phyloP scores from a whole-genome alignment of 1,284 basidiomycete genomes.

The Marasmius oreades region DNA sequence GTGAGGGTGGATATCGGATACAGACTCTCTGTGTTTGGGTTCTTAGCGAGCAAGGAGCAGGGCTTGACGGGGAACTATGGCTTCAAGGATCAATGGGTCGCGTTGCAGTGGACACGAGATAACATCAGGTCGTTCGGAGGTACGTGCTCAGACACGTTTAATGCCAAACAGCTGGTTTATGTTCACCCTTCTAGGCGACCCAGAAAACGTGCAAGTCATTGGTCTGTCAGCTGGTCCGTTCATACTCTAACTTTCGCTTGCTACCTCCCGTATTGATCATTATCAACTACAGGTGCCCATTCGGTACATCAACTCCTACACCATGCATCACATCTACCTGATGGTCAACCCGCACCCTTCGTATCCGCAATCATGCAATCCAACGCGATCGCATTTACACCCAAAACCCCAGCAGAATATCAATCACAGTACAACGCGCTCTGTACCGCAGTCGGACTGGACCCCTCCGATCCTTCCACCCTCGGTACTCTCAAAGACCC shows the following conservation, averaged over 20 bases:
- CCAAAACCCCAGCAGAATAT: slow-evolving; percentile 56
- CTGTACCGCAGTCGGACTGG: slow-evolving; percentile 49
- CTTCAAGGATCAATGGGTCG: slow-evolving; percentile 76
- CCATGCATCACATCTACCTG: slow-evolving; percentile 61
- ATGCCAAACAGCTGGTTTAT: neutral
- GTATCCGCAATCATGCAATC: slow-evolving; percentile 64
- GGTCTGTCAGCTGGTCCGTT: slow-evolving; percentile 66
- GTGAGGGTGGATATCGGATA: slow-evolving; percentile 74
- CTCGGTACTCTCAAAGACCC: slow-evolving; percentile 51
- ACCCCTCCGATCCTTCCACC: slow-evolving; percentile 45
- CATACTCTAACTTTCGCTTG: neutral
- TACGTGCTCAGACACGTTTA: slow-evolving; percentile 17
- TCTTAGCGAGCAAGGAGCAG: slow-evolving; percentile 61
- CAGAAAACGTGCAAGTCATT: slow-evolving; percentile 54
- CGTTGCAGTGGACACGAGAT: slow-evolving; percentile 54
- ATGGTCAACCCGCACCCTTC: slow-evolving; percentile 57
- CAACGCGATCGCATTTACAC: slow-evolving; percentile 61
- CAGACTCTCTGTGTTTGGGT: slow-evolving; percentile 71
- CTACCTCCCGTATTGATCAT: neutral
- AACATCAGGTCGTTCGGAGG: slow-evolving; percentile 64
- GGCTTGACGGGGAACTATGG: slow-evolving; percentile 67
- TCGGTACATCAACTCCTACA: slow-evolving; percentile 74
- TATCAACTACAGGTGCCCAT: slow-evolving; percentile 53
- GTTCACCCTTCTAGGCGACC: slow-evolving; percentile 40
- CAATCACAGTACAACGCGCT: slow-evolving; percentile 61